Evolutionary conservation across 441 rosid species (phyloP).

Genomic region (Arabidopsis lyrata): DNA sequence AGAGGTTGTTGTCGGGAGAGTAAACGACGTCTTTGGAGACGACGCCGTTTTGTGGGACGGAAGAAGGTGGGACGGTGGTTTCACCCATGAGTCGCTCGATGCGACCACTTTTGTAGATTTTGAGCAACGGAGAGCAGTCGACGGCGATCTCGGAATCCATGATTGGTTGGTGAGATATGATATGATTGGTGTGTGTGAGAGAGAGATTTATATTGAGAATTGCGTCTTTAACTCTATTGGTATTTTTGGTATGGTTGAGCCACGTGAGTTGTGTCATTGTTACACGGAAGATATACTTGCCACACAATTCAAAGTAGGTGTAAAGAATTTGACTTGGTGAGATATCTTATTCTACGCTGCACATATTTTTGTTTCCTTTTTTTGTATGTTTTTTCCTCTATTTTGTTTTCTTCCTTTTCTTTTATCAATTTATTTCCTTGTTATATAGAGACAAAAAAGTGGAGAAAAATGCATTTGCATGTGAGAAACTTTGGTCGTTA

Average conservation of each 20-base stretch:
- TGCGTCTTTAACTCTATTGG: neutral
- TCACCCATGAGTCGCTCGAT: conserved; percentile 57
- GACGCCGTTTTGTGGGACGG: conserved; percentile 54
- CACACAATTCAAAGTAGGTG: neutral
- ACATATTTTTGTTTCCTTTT: neutral
- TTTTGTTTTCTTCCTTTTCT: neutral
- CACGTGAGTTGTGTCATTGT: conserved; percentile 21
- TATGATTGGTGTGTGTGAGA: conserved; percentile 10
- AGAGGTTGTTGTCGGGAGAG: conserved; percentile 51
- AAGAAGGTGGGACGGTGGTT: conserved; percentile 52
- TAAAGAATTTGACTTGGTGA: neutral
- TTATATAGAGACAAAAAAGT: too few relatives aligned
- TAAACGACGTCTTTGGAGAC: conserved; percentile 59
- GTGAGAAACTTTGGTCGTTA: too few relatives aligned
- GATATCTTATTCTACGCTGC: neutral
- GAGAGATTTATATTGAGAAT: conserved; percentile 14
- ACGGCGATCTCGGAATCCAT: conserved; percentile 43
- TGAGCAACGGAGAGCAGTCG: conserved; percentile 41
- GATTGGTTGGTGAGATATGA: neutral
- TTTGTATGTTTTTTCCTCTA: neutral
- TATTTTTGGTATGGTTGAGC: conserved; percentile 8
- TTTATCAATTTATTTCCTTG: too few relatives aligned
- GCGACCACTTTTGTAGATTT: conserved; percentile 57
- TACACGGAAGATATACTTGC: conserved; percentile 19
- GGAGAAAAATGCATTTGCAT: too few relatives aligned